These are phyloP conservation scores for Hericium erinaceus DNA, from an alignment of 768 basidiomycete species.

Conservation along the genomic window DNA sequence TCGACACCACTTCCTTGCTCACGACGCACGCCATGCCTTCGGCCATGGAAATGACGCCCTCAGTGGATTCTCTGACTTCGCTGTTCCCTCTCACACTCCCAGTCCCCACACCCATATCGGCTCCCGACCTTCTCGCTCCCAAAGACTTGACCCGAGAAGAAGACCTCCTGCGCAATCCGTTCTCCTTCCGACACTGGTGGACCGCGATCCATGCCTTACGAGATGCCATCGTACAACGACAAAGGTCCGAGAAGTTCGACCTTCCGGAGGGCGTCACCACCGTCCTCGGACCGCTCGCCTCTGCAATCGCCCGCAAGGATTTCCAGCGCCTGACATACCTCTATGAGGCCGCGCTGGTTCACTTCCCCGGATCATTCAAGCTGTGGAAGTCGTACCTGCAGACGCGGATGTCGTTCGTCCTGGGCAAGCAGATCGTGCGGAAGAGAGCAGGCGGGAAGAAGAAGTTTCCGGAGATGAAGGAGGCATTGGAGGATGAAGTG, in stretches of 20 bases:
- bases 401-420: slow-evolving; percentile 76
- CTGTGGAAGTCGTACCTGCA: slow-evolving; percentile 91
- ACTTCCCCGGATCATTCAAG: slow-evolving; percentile 89
- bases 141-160: slow-evolving; percentile 86
- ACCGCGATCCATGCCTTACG: slow-evolving; percentile 68
- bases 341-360: slow-evolving; percentile 85
- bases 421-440: slow-evolving; percentile 64
- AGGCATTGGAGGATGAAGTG: slow-evolving; percentile 78
- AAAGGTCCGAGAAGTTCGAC: slow-evolving; percentile 47
- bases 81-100: slow-evolving; percentile 83
- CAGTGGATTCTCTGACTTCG: slow-evolving; percentile 42
- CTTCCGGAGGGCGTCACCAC: slow-evolving; percentile 39
- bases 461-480: slow-evolving; percentile 87
- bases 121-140: slow-evolving; percentile 63
- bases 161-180: slow-evolving; percentile 85
- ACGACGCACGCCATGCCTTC: slow-evolving; percentile 30
- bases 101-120: slow-evolving; percentile 69
- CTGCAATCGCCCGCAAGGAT: slow-evolving; percentile 60
- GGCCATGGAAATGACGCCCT: slow-evolving; percentile 36
- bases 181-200: slow-evolving; percentile 92
- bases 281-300: slow-evolving; percentile 74
- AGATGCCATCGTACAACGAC: slow-evolving; percentile 49
- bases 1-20: too few species aligned
- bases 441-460: slow-evolving; percentile 82
- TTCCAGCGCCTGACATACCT: slow-evolving; percentile 82